A percentile compares a stretch with the other conserved stretches of the same genome.
Conservation (phyloP, 768 basidiomycete species). For the Trametes punicea region DNA sequence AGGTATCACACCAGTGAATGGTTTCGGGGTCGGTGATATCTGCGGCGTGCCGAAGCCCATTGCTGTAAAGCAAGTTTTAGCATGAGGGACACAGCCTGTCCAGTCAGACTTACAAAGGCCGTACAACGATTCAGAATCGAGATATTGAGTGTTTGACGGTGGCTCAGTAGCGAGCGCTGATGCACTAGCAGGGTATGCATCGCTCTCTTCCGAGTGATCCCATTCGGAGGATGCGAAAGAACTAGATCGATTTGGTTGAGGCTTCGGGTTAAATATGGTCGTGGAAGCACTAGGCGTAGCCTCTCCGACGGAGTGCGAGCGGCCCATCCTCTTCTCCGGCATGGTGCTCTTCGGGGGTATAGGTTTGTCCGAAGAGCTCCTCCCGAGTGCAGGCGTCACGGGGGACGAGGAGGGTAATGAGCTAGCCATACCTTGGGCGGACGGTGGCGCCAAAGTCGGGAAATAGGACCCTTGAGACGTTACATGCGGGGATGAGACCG, state of each 20-base stretch:
- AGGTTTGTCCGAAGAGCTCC: conserved; percentile 17
- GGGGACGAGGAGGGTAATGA: background rate
- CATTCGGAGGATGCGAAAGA: conserved; percentile 4
- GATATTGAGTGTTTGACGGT: conserved; percentile 19
- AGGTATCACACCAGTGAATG: conserved; percentile 57
- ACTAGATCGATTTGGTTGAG: background rate
- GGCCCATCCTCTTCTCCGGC: background rate
- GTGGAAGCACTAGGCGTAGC: background rate
- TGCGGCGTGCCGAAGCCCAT: conserved; percentile 63
- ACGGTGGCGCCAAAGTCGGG: background rate
- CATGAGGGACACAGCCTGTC: background rate
- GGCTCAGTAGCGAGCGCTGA: background rate
- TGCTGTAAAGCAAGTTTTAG: conserved; percentile 39
- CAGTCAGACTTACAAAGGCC: conserved; percentile 64
- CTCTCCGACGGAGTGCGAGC: conserved; percentile 14
- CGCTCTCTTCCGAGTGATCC: background rate
- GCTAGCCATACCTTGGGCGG: background rate
- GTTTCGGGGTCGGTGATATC: conserved; percentile 44
- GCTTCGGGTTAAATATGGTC: background rate
- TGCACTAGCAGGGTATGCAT: background rate
- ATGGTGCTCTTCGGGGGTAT: background rate
- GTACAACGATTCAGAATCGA: conserved; percentile 24
- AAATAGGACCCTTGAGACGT: background rate
- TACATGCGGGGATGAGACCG: background rate
- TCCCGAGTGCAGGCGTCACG: background rate